phyloP scores from a whole-genome alignment of 176 grass and related monocot genomes.

The Rhynchospora pubera region DNA sequence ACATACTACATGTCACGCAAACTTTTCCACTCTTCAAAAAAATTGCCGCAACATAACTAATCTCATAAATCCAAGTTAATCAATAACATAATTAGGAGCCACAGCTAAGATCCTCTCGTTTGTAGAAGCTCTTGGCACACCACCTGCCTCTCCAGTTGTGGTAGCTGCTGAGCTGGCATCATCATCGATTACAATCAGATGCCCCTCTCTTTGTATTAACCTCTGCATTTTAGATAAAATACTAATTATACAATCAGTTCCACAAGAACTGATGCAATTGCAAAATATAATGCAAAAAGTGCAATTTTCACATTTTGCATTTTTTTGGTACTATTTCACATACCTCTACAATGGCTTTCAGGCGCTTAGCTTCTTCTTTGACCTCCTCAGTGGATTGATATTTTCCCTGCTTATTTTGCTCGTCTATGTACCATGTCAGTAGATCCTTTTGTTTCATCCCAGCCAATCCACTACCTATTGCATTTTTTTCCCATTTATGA shows the following conservation, averaged over 20 bases:
- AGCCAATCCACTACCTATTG: constrained; percentile 60
- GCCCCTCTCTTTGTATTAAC: constrained; percentile 88
- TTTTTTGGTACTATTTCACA: background rate
- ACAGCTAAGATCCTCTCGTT: constrained; percentile 76
- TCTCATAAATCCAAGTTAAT: constrained; percentile 26
- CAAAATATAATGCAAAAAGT: no score
- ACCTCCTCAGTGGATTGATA: constrained; percentile 84
- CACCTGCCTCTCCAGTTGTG: constrained; percentile 15
- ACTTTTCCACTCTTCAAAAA: background rate
- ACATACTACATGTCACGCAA: background rate
- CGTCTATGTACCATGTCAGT: constrained; percentile 84
- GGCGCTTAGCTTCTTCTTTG: constrained; percentile 81
- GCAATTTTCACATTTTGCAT: no score
- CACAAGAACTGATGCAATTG: background rate
- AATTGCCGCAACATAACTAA: background rate
- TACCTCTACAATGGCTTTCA: constrained; percentile 97
- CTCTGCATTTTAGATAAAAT: constrained; percentile 47
- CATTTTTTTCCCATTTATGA: background rate
- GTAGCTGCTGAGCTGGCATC: constrained; percentile 29
- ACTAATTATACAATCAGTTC: background rate
- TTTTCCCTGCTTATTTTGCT: constrained; percentile 75
- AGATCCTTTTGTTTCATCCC: constrained; percentile 98
- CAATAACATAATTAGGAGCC: constrained; percentile 84
- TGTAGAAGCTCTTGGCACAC: constrained; percentile 29
- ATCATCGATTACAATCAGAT: constrained; percentile 96